These are phyloP conservation scores for Fagopyrum homotropicum DNA, from an alignment of 148 eudicot genomes.

Conservation along the genomic window DNA sequence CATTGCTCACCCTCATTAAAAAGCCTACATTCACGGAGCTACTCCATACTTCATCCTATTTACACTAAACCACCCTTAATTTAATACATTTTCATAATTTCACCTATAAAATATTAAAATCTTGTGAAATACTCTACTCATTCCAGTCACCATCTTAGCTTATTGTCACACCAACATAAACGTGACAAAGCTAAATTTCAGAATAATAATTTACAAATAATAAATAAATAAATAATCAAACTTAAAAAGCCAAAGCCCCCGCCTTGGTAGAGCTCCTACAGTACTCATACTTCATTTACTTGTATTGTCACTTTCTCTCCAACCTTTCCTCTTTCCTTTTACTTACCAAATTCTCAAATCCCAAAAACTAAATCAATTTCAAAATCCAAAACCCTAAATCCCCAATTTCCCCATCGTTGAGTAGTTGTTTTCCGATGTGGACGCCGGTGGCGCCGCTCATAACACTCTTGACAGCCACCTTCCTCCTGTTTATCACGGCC, in stretches of 20 bases:
- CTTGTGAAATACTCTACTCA: no score
- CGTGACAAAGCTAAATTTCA: background rate
- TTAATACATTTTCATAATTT: background rate
- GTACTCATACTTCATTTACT: background rate
- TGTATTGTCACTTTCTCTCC: constrained; percentile 6
- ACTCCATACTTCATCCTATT: background rate
- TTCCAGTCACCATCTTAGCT: no score
- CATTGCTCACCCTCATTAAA: background rate
- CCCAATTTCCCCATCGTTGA: background rate
- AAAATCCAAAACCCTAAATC: background rate
- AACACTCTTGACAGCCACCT: background rate
- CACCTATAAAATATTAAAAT: no score
- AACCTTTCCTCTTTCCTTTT: background rate
- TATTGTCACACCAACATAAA: background rate
- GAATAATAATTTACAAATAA: background rate
- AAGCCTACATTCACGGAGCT: background rate
- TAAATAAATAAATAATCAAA: background rate
- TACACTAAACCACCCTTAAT: background rate
- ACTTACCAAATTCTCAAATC: background rate
- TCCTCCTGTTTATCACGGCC: background rate
- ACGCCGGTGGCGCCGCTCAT: background rate
- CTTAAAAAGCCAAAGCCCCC: constrained; percentile 7
- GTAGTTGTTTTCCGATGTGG: background rate
- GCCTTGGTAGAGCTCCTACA: background rate
- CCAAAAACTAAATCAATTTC: background rate